Evolutionary conservation across 1,284 basidiomycete species (phyloP), one percentile per base, ranked within the genome.

Genomic region (Tilletia indica): DNA sequence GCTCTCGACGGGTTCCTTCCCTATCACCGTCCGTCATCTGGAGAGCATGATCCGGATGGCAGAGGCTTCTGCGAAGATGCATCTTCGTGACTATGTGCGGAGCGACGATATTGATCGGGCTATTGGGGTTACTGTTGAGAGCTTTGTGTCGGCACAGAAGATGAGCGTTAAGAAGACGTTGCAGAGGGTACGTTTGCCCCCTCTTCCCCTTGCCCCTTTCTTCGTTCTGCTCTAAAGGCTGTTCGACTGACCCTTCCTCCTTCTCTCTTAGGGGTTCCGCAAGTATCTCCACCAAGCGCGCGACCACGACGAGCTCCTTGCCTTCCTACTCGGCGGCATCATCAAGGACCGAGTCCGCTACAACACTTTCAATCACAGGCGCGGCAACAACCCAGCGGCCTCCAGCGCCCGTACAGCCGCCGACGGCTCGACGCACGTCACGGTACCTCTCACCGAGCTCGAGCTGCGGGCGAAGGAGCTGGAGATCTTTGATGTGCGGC

Each of bases 31-130:
- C 66, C 92, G 97, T 76, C 97, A 98, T 83, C 86, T 99, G 73
- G 97, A 99, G 86, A 95, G 93, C 83, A 98, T 97, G 93, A 99
- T 99, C 85, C 91, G 97, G 61, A 99, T 99, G 97, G 90, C 94
- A 1, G 96, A 99, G 85, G 95, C 97, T 16, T 94, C 92, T 79
- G 97, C 96, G 63, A 97, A 97, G 88, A 99, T 99, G 96, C 91
- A 95, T 72, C 87, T 99, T 75, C 89, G 97, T 68, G 97, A 99
- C 85, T 97, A 93, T 82, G 97, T 99, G 66, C 90, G 97, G 51
- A 88, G 90, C 14, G 97, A 99, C 85, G 97, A 99, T 84, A 95
- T 99, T 78, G 95, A 99, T 84, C 86, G 98, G 69, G 96, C 97
- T 1, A 98, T 99, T 77, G 93, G 93, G 76, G 94, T 97, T 49